These are phyloP conservation scores for Neurospora crassa DNA, from an alignment of 2,329 filamentous ascomycete genomes.

Conservation along the genomic window DNA sequence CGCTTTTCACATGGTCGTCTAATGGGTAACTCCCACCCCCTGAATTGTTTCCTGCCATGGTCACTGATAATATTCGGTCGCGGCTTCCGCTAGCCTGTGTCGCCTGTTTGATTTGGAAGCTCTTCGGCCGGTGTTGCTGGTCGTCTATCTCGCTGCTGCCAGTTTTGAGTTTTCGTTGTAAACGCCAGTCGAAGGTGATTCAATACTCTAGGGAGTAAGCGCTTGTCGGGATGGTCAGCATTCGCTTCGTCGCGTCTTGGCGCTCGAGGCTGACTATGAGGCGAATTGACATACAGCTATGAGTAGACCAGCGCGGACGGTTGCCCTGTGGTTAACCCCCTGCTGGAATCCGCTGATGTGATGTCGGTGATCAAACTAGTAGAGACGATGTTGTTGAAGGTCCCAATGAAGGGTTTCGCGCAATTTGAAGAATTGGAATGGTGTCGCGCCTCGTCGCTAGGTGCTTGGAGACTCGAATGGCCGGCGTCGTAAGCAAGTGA, in stretches of 20 bases:
- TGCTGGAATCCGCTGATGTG: background rate
- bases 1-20: background rate
- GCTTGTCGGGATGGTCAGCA: background rate
- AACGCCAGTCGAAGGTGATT: background rate
- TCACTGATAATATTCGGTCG: background rate
- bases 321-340: background rate
- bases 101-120: background rate
- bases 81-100: background rate
- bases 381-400: background rate
- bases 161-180: background rate
- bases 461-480: background rate
- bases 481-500: background rate
- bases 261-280: background rate
- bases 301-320: background rate
- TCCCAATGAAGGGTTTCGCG: background rate
- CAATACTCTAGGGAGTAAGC: background rate
- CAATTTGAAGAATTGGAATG: background rate
- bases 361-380: background rate
- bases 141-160: background rate
- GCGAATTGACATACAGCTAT: background rate
- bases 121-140: background rate
- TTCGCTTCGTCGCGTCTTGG: background rate
- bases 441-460: background rate
- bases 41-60: background rate
- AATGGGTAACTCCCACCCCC: background rate